Evolutionary conservation across 805 yeast genomes (phyloP).

Genomic region (Hanseniaspora valbyensis): DNA sequence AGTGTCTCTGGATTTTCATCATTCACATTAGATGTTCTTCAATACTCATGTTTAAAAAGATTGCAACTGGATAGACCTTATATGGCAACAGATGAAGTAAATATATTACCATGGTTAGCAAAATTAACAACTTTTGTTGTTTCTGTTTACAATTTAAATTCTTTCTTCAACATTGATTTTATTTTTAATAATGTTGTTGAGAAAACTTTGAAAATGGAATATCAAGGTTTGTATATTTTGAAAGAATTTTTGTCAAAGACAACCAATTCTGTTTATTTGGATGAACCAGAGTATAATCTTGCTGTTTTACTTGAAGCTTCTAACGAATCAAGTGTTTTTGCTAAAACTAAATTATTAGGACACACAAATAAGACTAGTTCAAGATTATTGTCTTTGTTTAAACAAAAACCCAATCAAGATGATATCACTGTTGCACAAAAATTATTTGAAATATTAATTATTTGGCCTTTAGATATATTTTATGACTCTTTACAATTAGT

Average conservation of each 20-base stretch:
- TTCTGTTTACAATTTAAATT: conserved; percentile 47
- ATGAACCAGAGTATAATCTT: conserved; percentile 3
- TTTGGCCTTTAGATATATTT: not conserved
- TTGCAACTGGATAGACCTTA: conserved; percentile 57
- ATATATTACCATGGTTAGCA: conserved; percentile 75
- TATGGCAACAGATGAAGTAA: conserved; percentile 67
- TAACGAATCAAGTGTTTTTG: not conserved
- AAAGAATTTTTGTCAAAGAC: conserved; percentile 34
- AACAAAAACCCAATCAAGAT: not conserved
- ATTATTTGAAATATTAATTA: not conserved
- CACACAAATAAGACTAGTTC: not conserved
- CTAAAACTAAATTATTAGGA: not conserved
- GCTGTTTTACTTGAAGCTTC: conserved; percentile 4
- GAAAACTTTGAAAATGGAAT: conserved; percentile 49
- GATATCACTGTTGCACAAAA: not conserved
- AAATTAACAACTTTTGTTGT: conserved; percentile 73
- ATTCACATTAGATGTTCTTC: conserved; percentile 77
- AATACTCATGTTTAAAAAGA: conserved; percentile 60
- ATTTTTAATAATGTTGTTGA: conserved; percentile 50
- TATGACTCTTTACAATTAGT: conserved; percentile 8
- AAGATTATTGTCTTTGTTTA: not conserved
- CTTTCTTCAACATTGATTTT: conserved; percentile 48
- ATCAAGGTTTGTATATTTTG: conserved; percentile 51
- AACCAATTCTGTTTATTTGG: not conserved
- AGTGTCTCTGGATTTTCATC: conserved; percentile 64